Evolutionary conservation across 1,284 basidiomycete species (phyloP).

Genomic region (Porogramme epimiltina): DNA sequence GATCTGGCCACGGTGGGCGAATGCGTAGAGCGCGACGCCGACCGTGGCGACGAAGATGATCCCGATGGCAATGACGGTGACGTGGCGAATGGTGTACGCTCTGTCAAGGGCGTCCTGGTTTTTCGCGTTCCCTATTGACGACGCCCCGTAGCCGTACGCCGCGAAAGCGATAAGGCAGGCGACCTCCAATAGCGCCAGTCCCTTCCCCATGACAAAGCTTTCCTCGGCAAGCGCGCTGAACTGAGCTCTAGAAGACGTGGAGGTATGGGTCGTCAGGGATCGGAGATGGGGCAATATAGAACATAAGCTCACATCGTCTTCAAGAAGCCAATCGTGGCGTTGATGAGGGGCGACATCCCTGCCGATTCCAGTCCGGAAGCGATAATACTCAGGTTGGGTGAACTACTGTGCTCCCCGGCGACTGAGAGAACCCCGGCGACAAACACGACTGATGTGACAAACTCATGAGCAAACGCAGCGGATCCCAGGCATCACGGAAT

Average conservation of each 20-base stretch:
- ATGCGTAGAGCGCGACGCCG: conserved; percentile 46
- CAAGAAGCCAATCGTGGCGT: too few relatives aligned
- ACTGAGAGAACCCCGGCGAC: conserved; percentile 60
- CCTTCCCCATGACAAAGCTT: conserved; percentile 12
- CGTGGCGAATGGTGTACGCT: conserved; percentile 43
- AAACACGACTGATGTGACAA: not conserved
- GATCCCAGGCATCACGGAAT: not conserved
- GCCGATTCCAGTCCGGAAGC: conserved; percentile 54
- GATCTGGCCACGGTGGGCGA: conserved; percentile 46
- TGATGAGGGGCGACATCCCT: conserved; percentile 53
- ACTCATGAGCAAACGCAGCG: too few relatives aligned
- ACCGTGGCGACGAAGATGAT: conserved; percentile 48
- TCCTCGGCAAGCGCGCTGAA: conserved; percentile 17
- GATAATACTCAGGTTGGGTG: conserved; percentile 43
- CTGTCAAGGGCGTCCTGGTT: conserved; percentile 12
- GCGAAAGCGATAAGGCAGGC: conserved; percentile 47
- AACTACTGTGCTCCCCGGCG: conserved; percentile 48
- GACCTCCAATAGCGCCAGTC: conserved; percentile 30
- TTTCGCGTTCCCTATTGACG: conserved; percentile 11
- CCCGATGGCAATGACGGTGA: conserved; percentile 50
- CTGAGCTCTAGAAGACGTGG: conserved; percentile 37
- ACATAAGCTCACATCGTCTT: too few relatives aligned
- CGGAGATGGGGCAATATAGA: too few relatives aligned
- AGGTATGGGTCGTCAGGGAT: too few relatives aligned
- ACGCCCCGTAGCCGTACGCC: conserved; percentile 50